A percentile compares a stretch with the other conserved stretches of the same genome.
Conservation (phyloP, 148 eudicot genomes). For the Fagopyrum tataricum region DNA sequence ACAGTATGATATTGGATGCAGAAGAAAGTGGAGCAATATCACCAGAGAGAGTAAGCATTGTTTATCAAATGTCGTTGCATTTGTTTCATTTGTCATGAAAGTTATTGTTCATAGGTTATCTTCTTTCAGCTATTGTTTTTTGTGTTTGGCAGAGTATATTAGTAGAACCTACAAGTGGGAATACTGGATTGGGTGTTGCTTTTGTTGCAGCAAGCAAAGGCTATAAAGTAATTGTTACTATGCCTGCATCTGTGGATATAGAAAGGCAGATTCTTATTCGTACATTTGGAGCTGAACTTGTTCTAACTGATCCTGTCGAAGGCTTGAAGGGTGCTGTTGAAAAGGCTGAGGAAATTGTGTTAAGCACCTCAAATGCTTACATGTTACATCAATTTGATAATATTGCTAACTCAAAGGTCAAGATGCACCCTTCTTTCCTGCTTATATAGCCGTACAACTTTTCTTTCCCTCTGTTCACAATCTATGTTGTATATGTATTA, state of each 20-base stretch:
- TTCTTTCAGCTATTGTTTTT: background rate
- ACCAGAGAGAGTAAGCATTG: slow-evolving; percentile 46
- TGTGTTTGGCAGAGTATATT: slow-evolving; percentile 39
- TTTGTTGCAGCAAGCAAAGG: slow-evolving; percentile 67
- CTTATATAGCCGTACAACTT: background rate
- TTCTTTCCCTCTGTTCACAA: background rate
- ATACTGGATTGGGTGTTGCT: slow-evolving; percentile 64
- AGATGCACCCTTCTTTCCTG: background rate
- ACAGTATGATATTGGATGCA: slow-evolving; percentile 57
- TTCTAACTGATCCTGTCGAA: slow-evolving; percentile 54
- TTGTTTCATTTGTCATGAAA: background rate
- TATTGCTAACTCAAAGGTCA: slow-evolving; percentile 62
- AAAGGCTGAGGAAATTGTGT: slow-evolving; percentile 68
- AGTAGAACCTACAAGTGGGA: slow-evolving; percentile 71
- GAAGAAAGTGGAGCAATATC: slow-evolving; percentile 64
- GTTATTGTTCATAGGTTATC: slow-evolving; percentile 5
- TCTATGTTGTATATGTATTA: background rate
- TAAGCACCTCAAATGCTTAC: slow-evolving; percentile 50
- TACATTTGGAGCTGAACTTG: slow-evolving; percentile 62
- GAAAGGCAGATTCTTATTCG: slow-evolving; percentile 62
- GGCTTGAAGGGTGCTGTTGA: slow-evolving; percentile 69
- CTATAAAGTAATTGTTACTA: slow-evolving; percentile 49
- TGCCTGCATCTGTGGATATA: slow-evolving; percentile 55
- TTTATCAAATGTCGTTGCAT: background rate
- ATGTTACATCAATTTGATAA: slow-evolving; percentile 69